phyloP scores from a whole-genome alignment of 257 asterid species.

The Solanum sejunctum region DNA sequence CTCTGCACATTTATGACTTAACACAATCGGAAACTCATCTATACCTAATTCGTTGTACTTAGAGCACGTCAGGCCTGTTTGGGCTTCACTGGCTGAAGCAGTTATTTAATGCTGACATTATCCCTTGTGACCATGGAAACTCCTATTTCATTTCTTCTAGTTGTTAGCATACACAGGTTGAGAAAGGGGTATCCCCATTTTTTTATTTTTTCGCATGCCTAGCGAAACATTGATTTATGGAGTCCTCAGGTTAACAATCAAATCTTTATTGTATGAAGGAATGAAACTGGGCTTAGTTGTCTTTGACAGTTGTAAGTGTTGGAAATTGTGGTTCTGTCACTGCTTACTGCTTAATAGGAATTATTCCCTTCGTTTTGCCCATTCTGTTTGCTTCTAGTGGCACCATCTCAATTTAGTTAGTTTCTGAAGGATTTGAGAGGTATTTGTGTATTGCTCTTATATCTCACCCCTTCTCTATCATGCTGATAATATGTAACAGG shows the following conservation, averaged over 20 bases:
- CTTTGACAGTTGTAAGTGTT: background rate
- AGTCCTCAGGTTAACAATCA: background rate
- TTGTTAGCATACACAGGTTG: background rate
- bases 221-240: background rate
- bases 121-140: background rate
- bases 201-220: background rate
- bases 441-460: background rate
- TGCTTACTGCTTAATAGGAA: background rate
- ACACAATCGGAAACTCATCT: background rate
- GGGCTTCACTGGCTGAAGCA: background rate
- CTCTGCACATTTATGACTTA: background rate
- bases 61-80: background rate
- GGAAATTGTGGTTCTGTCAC: background rate
- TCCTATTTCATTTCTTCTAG: background rate
- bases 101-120: background rate
- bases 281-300: background rate
- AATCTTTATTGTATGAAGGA: background rate
- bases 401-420: background rate
- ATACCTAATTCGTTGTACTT: background rate
- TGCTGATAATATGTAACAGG: background rate
- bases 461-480: background rate
- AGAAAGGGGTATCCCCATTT: background rate
- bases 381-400: background rate
- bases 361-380: background rate
- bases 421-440: background rate